A percentile compares a stretch with the other conserved stretches of the same genome.
Evolutionary conservation across 2,329 filamentous ascomycete species (phyloP).

Genomic region (Paraphaeosphaeria minitans): DNA sequence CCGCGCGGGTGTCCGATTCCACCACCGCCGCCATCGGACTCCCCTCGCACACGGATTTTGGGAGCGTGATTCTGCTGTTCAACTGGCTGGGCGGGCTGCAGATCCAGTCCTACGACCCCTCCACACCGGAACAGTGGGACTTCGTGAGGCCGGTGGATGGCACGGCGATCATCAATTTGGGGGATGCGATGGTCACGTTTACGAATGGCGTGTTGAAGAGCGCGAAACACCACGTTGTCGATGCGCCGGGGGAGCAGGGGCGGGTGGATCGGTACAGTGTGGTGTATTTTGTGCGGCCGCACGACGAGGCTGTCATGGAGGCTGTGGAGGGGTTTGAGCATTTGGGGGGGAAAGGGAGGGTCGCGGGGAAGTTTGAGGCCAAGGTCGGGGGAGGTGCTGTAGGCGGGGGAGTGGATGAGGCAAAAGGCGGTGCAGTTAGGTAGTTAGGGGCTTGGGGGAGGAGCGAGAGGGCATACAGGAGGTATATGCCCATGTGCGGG

Average conservation of each 20-base stretch:
- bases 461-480: not conserved
- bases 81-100: conserved; percentile 60
- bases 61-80: conserved; percentile 59
- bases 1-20: not conserved
- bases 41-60: conserved; percentile 57
- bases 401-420: not conserved
- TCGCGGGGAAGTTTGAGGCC: not conserved
- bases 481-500: too few species aligned
- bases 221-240: not conserved
- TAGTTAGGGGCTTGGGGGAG: not conserved
- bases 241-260: not conserved
- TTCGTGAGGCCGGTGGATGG: conserved; percentile 56
- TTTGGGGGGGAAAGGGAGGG: not conserved
- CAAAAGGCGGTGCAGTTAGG: not conserved
- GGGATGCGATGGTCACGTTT: conserved; percentile 52
- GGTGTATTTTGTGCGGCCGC: not conserved
- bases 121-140: conserved; percentile 47
- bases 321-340: not conserved
- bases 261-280: not conserved
- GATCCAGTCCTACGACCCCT: conserved; percentile 29
- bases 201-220: conserved; percentile 41
- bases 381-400: not conserved
- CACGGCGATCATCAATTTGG: conserved; percentile 52
- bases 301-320: not conserved
- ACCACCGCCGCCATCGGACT: not conserved